Evolutionary conservation across 1,284 basidiomycete species (phyloP).

Genomic region (Puccinia horiana): DNA sequence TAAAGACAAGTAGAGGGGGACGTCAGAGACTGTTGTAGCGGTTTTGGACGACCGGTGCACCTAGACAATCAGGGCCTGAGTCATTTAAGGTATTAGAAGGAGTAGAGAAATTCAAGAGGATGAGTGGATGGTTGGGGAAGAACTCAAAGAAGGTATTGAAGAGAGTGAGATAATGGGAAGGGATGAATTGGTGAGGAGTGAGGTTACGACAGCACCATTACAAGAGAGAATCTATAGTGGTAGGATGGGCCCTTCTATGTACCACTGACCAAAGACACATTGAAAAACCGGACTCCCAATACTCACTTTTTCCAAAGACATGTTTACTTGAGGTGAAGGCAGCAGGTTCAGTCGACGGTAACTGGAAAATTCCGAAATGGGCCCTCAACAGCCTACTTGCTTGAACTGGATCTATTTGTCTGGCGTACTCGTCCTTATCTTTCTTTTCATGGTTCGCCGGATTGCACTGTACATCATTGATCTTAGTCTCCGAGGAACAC

Average conservation of each 20-base stretch:
- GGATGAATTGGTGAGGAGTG: slow-evolving; percentile 83
- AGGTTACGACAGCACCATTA: too few species aligned
- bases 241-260: too few species aligned
- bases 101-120: slow-evolving; percentile 87
- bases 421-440: background rate
- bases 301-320: too few species aligned
- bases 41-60: slow-evolving; percentile 95
- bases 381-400: background rate
- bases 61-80: slow-evolving; percentile 58
- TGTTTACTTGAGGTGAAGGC: background rate
- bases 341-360: background rate
- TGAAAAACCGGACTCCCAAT: too few species aligned
- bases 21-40: slow-evolving; percentile 74
- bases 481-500: background rate
- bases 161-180: slow-evolving; percentile 85
- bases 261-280: too few species aligned
- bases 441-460: background rate
- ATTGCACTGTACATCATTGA: background rate
- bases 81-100: slow-evolving; percentile 85
- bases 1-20: background rate
- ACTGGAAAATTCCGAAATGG: background rate
- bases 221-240: too few species aligned
- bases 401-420: background rate
- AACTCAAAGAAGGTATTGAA: slow-evolving; percentile 76
- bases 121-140: slow-evolving; percentile 86